phyloP scores from a whole-genome alignment of 2,329 filamentous ascomycete genomes.

The Ophiostoma australiae region DNA sequence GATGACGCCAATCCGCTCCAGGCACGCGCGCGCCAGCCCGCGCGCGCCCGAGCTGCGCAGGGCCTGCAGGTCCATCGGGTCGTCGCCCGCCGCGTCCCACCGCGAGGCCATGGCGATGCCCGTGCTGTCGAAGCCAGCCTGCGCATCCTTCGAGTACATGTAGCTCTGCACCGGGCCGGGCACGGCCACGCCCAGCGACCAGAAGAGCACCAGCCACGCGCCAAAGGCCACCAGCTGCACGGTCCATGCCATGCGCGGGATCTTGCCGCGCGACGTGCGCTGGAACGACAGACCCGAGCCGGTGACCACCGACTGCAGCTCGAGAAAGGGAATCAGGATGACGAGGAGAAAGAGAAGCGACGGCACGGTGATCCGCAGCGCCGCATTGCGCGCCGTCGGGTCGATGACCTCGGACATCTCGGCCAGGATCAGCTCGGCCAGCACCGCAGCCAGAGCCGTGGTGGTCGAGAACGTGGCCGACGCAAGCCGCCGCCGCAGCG shows the following conservation, averaged over 20 bases:
- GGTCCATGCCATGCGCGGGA: slow-evolving; percentile 59
- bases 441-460: slow-evolving; percentile 68
- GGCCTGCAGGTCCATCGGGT: slow-evolving; percentile 17
- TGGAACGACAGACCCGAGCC: slow-evolving; percentile 59
- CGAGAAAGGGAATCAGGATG: slow-evolving; percentile 70
- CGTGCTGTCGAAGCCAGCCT: slow-evolving; percentile 34
- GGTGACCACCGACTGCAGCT: slow-evolving; percentile 62
- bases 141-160: slow-evolving; percentile 28
- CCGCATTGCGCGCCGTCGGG: slow-evolving; percentile 60
- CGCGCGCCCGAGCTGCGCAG: slow-evolving; percentile 15
- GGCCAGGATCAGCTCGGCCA: slow-evolving; percentile 76
- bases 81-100: slow-evolving; percentile 21
- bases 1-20: slow-evolving; percentile 73
- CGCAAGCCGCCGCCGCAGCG: slow-evolving; percentile 47
- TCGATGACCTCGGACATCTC: slow-evolving; percentile 76
- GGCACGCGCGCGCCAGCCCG: slow-evolving; percentile 48
- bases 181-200: slow-evolving; percentile 65
- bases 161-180: slow-evolving; percentile 30
- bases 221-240: slow-evolving; percentile 59
- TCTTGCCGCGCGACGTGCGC: slow-evolving; percentile 50
- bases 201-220: slow-evolving; percentile 69
- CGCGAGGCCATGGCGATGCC: slow-evolving; percentile 32
- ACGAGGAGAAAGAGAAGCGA: slow-evolving; percentile 68
- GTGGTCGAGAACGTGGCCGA: slow-evolving; percentile 70
- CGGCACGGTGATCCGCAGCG: slow-evolving; percentile 64